A percentile compares a stretch with the other conserved stretches of the same genome.
Evolutionary conservation across 805 yeast species (phyloP).

Genomic region (Yamadazyma olivae): DNA sequence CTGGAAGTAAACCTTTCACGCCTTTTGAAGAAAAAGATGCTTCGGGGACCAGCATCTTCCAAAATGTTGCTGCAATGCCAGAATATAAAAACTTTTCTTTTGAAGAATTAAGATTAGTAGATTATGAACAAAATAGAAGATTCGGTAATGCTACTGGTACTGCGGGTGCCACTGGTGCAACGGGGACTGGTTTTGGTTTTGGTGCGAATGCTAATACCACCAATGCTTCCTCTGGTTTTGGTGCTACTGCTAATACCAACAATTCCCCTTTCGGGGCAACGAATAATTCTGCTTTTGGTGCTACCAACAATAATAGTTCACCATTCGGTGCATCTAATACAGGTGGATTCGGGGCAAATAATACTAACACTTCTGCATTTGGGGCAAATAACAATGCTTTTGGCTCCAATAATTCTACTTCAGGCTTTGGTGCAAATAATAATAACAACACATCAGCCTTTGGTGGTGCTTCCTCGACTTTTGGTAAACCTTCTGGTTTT

Average conservation of each 20-base stretch:
- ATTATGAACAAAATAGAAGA: conserved; percentile 72
- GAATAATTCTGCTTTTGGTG: conserved; percentile 25
- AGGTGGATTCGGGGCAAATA: conserved; percentile 23
- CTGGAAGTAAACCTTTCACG: conserved; percentile 67
- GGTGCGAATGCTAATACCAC: conserved; percentile 26
- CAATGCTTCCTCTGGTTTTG: conserved; percentile 25
- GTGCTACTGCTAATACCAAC: conserved; percentile 24
- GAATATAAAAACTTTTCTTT: conserved; percentile 78
- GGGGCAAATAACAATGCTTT: conserved; percentile 21
- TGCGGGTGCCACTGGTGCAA: conserved; percentile 20
- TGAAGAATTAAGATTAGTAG: conserved; percentile 88
- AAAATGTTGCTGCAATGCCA: conserved; percentile 84
- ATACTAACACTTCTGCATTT: conserved; percentile 18
- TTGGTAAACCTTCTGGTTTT: conserved; percentile 11
- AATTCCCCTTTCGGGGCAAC: conserved; percentile 25
- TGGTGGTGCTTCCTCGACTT: conserved; percentile 21
- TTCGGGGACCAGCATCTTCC: conserved; percentile 51
- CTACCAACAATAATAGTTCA: conserved; percentile 14
- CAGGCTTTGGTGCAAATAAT: conserved; percentile 10
- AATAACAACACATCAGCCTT: conserved; percentile 22
- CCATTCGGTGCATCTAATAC: conserved; percentile 4
- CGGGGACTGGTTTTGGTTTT: conserved; percentile 36
- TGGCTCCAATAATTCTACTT: conserved; percentile 6
- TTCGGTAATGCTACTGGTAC: conserved; percentile 44
- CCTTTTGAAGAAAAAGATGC: conserved; percentile 74